These are phyloP conservation scores for Annulohypoxylon truncatum DNA, from an alignment of 2,329 filamentous ascomycete genomes.

Conservation along the genomic window DNA sequence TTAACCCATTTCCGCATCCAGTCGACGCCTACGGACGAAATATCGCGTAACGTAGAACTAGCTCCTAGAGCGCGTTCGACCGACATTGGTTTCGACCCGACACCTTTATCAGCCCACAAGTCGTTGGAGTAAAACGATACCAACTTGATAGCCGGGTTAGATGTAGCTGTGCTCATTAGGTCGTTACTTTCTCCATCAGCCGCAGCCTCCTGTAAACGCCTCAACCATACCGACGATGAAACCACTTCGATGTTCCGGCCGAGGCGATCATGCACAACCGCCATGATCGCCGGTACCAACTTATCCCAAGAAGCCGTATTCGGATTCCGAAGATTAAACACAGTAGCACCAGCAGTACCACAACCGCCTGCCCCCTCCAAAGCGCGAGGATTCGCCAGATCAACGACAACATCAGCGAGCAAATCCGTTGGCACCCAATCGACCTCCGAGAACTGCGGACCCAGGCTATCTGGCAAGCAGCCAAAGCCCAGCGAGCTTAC, in stretches of 20 bases:
- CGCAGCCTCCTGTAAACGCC: conserved; percentile 16
- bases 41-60: conserved; percentile 45
- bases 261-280: conserved; percentile 5
- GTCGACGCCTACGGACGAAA: conserved; percentile 45
- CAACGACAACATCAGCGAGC: conserved; percentile 52
- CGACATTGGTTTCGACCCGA: conserved; percentile 22
- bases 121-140: conserved; percentile 47
- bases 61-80: conserved; percentile 34
- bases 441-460: conserved; percentile 48
- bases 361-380: neutral
- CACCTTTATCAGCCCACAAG: conserved; percentile 16
- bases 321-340: conserved; percentile 49
- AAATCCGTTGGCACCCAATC: conserved; percentile 60
- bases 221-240: conserved; percentile 33
- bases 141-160: conserved; percentile 49
- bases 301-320: conserved; percentile 38
- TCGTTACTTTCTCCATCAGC: conserved; percentile 11
- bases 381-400: conserved; percentile 38
- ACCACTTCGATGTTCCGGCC: conserved; percentile 26
- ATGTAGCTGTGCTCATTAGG: conserved; percentile 23
- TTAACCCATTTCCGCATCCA: conserved; percentile 53
- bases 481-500: conserved; percentile 53
- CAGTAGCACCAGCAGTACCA: conserved; percentile 11
- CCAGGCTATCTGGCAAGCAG: conserved; percentile 53
- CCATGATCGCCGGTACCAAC: conserved; percentile 41